Conservation (phyloP, 805 yeast species). For the Nakazawaea ernobii region DNA sequence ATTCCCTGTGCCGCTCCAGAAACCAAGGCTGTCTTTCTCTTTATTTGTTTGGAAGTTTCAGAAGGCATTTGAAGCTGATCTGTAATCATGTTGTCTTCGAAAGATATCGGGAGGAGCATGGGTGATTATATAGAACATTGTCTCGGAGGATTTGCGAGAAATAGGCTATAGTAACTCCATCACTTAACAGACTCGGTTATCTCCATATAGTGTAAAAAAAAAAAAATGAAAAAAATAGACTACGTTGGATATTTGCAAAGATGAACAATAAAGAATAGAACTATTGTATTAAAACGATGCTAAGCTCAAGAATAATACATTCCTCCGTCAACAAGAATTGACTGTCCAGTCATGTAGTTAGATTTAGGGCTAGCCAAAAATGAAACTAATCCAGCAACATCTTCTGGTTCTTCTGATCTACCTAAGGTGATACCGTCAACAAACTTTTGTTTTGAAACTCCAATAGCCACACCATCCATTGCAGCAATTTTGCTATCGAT, state of each 20-base stretch:
- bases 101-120: too few species aligned
- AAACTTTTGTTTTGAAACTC: conserved; percentile 21
- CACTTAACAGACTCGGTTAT: too few species aligned
- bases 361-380: conserved; percentile 33
- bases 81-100: too few species aligned
- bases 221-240: too few species aligned
- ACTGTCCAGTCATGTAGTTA: conserved; percentile 33
- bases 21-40: conserved; percentile 34
- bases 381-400: conserved; percentile 28
- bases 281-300: background rate
- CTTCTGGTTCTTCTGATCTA: conserved; percentile 29
- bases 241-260: too few species aligned
- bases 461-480: conserved; percentile 21
- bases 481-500: conserved; percentile 22
- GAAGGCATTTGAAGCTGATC: background rate
- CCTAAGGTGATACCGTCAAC: conserved; percentile 27
- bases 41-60: background rate
- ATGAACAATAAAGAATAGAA: background rate
- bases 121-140: too few species aligned
- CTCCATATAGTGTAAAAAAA: too few species aligned
- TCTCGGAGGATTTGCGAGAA: too few species aligned
- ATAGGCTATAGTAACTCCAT: too few species aligned
- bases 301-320: conserved; percentile 10
- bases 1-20: conserved; percentile 61
- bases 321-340: conserved; percentile 35